Evolutionary conservation across 208 protist species (phyloP).

Genomic region (Angomonas deanei): DNA sequence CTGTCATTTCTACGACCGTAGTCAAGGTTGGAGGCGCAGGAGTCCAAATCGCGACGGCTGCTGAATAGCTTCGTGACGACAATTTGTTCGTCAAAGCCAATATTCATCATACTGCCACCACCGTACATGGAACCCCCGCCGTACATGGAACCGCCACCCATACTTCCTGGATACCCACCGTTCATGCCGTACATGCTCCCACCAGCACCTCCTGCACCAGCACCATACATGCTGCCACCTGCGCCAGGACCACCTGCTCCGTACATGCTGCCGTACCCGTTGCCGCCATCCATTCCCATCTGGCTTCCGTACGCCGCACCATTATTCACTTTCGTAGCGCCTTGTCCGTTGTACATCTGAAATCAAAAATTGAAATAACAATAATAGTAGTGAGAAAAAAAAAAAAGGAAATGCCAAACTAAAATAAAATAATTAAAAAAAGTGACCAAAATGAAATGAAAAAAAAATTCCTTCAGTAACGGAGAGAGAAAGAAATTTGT

Average conservation of each 20-base stretch:
- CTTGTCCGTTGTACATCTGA: no score
- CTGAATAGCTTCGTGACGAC: conserved; percentile 66
- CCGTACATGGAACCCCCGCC: conserved; percentile 38
- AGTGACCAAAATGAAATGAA: no score
- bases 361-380: no score
- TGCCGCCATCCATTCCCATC: no score
- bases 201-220: conserved; percentile 11
- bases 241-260: neutral
- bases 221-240: conserved; percentile 2
- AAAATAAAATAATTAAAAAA: no score
- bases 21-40: conserved; percentile 32
- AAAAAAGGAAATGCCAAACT: no score
- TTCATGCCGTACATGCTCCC: conserved; percentile 10
- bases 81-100: conserved; percentile 30
- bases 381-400: no score
- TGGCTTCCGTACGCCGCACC: no score
- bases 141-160: conserved; percentile 21
- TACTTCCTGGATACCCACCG: conserved; percentile 6
- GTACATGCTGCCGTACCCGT: neutral
- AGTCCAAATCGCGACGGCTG: conserved; percentile 53
- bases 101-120: conserved; percentile 8
- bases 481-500: no score
- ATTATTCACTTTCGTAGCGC: no score
- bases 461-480: no score
- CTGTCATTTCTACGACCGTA: conserved; percentile 47